Evolutionary conservation across 345 rosid species (phyloP).

Genomic region (Erodium maritimum): DNA sequence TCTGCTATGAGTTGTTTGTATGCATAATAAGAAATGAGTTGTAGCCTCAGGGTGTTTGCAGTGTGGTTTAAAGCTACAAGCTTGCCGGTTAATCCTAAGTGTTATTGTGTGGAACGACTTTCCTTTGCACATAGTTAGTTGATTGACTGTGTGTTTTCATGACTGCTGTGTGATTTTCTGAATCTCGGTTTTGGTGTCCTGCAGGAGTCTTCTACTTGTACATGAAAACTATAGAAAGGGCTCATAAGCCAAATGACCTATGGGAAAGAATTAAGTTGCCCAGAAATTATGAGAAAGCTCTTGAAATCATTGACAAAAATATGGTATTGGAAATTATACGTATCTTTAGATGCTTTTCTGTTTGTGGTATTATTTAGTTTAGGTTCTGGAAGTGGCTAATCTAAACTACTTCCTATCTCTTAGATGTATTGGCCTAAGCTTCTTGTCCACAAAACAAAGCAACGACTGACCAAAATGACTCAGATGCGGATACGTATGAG

Average conservation of each 20-base stretch:
- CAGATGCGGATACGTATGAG: conserved; percentile 98
- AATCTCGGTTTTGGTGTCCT: conserved; percentile 8
- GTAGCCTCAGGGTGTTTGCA: too few relatives aligned
- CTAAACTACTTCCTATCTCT: conserved; percentile 6
- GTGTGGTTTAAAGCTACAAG: too few relatives aligned
- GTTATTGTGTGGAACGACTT: too few relatives aligned
- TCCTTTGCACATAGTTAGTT: neutral
- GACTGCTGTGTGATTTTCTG: neutral
- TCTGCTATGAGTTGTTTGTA: too few relatives aligned
- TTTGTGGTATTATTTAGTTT: neutral
- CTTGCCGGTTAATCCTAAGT: too few relatives aligned
- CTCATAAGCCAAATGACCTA: conserved; percentile 72
- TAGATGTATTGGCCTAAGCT: conserved; percentile 91
- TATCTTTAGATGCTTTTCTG: neutral
- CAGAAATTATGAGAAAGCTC: conserved; percentile 77
- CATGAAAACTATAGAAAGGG: conserved; percentile 95
- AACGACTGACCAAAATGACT: conserved; percentile 91
- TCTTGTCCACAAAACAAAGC: conserved; percentile 79
- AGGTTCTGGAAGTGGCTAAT: neutral
- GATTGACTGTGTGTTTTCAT: neutral
- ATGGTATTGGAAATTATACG: conserved; percentile 35
- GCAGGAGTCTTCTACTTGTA: conserved; percentile 83
- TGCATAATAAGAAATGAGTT: too few relatives aligned
- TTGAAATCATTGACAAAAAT: conserved; percentile 80
- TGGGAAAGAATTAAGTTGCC: conserved; percentile 94